Conservation (phyloP, 257 asterid genomes). For the Voacanga thouarsii region DNA sequence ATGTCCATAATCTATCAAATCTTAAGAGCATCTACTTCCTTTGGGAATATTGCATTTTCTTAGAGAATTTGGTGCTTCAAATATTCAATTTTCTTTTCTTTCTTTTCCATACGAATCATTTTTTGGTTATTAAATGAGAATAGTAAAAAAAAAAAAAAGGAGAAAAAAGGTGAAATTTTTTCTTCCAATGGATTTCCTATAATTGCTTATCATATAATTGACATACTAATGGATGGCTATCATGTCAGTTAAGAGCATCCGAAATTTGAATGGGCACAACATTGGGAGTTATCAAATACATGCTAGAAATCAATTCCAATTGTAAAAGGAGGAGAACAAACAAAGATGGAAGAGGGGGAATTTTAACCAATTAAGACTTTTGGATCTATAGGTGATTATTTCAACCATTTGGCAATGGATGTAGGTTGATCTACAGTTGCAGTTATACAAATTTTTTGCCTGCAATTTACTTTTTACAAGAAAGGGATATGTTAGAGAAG, state of each 20-base stretch:
- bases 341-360: constrained; percentile 99
- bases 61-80: neutral
- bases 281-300: constrained; percentile 92
- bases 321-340: constrained; percentile 97
- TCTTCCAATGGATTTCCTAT: neutral
- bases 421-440: neutral
- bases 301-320: constrained; percentile 98
- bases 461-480: constrained; percentile 41
- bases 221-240: constrained; percentile 22
- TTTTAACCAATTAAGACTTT: constrained; percentile 95
- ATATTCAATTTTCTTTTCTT: neutral
- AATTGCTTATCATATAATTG: neutral
- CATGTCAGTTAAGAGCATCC: constrained; percentile 83
- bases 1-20: neutral
- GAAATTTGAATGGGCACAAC: constrained; percentile 95
- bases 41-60: neutral
- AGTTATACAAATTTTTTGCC: neutral
- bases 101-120: neutral
- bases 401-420: neutral
- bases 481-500: constrained; percentile 94
- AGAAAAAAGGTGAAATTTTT: neutral
- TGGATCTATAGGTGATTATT: constrained; percentile 79
- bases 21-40: neutral
- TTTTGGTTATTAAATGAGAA: neutral
- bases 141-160: no score